phyloP scores from a whole-genome alignment of 805 yeast species.

The Metschnikowia vanudenii region DNA sequence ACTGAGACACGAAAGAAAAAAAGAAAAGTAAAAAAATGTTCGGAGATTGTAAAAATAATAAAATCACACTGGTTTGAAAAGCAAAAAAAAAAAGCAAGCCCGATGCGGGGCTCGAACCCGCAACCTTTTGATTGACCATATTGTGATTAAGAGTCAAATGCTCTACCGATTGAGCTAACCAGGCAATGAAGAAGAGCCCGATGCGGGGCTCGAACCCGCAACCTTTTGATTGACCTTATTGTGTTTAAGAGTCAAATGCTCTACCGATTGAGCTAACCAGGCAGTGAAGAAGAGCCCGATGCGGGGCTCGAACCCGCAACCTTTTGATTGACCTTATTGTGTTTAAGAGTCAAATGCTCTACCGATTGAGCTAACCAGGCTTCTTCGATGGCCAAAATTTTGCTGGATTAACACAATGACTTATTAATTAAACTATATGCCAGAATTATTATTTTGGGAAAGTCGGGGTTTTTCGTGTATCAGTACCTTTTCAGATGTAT shows the following conservation, averaged over 20 bases:
- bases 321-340: conserved; percentile 24
- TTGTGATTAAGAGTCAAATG: conserved; percentile 22
- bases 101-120: conserved; percentile 28
- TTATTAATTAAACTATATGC: too few species aligned
- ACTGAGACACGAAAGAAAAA: too few species aligned
- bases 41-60: too few species aligned
- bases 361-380: conserved; percentile 28
- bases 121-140: conserved; percentile 26
- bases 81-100: too few species aligned
- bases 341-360: conserved; percentile 25
- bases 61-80: too few species aligned
- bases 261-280: background rate
- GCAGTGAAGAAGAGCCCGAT: conserved; percentile 20
- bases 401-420: background rate
- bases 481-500: too few species aligned
- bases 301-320: conserved; percentile 29
- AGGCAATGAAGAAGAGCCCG: background rate
- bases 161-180: conserved; percentile 27
- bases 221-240: background rate
- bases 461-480: too few species aligned
- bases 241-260: background rate
- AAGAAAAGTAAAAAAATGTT: too few species aligned
- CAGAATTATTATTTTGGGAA: too few species aligned
- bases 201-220: background rate
- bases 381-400: background rate